A percentile compares a stretch with the other conserved stretches of the same genome.
phyloP scores from a whole-genome alignment of 2,329 filamentous ascomycete genomes.

The Alternaria sp. region DNA sequence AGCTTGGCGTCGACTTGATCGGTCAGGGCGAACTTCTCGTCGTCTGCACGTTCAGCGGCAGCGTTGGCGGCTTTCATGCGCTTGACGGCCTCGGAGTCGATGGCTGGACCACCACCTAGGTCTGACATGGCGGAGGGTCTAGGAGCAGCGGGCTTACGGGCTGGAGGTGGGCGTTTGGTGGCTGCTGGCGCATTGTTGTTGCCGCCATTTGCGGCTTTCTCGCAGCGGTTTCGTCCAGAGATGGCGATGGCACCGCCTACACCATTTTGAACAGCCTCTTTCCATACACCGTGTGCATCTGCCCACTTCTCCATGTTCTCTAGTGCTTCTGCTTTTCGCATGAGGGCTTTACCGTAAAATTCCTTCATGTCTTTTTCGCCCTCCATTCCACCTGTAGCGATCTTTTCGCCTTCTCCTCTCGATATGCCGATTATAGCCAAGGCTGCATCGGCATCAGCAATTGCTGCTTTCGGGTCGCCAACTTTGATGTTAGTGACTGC shows the following conservation, averaged over 20 bases:
- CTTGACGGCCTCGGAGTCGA: conserved; percentile 77
- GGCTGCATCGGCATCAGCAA: conserved; percentile 83
- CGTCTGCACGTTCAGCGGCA: conserved; percentile 84
- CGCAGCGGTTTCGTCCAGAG: conserved; percentile 86
- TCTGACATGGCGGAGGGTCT: conserved; percentile 54
- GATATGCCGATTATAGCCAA: conserved; percentile 80
- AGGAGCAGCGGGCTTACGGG: conserved; percentile 35
- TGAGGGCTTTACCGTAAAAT: conserved; percentile 90
- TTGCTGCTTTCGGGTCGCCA: conserved; percentile 86
- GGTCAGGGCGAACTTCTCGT: conserved; percentile 88
- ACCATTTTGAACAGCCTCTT: conserved; percentile 80
- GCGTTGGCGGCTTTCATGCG: conserved; percentile 83
- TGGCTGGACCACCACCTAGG: conserved; percentile 53
- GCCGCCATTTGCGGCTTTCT: conserved; percentile 72
- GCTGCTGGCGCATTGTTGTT: conserved; percentile 26
- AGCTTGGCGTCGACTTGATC: conserved; percentile 86
- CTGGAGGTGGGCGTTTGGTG: conserved; percentile 36
- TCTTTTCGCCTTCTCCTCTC: conserved; percentile 80
- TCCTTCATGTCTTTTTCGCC: conserved; percentile 85
- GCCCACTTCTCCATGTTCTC: conserved; percentile 95
- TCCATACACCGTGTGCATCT: conserved; percentile 84
- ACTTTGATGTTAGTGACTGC: conserved; percentile 90
- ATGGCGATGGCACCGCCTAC: conserved; percentile 86
- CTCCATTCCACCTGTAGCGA: conserved; percentile 69
- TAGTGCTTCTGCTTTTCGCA: conserved; percentile 92